Evolutionary conservation across 148 eudicot genomes (phyloP).

Genomic region (Diospyros lotus): DNA sequence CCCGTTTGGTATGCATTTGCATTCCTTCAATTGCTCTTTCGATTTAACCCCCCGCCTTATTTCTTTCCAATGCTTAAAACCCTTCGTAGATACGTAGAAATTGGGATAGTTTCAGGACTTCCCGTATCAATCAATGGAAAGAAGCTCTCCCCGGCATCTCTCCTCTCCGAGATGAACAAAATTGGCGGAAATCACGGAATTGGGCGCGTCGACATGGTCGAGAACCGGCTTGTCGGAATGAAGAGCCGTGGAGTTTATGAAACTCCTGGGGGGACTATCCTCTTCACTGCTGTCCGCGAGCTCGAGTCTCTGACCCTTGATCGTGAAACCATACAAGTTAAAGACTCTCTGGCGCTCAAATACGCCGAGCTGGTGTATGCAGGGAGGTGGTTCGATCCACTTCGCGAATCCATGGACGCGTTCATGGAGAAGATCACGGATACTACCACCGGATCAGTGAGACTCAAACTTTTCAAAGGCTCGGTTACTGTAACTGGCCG

Average conservation of each 20-base stretch:
- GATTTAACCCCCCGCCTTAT: not conserved
- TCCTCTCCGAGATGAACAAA: conserved; percentile 65
- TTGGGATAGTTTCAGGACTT: conserved; percentile 66
- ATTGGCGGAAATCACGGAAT: conserved; percentile 75
- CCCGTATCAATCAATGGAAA: conserved; percentile 79
- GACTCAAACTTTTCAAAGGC: conserved; percentile 74
- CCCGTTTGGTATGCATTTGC: not conserved
- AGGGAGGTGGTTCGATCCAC: conserved; percentile 83
- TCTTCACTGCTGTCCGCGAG: conserved; percentile 56
- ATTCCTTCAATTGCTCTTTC: not conserved
- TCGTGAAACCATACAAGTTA: conserved; percentile 64
- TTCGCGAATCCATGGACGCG: conserved; percentile 73
- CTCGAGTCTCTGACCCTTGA: conserved; percentile 85
- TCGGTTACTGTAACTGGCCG: conserved; percentile 53
- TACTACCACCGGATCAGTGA: conserved; percentile 80
- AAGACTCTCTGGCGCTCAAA: conserved; percentile 66
- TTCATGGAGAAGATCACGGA: conserved; percentile 71
- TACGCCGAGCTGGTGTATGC: conserved; percentile 87
- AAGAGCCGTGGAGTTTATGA: conserved; percentile 88
- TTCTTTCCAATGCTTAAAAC: not conserved
- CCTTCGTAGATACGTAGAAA: conserved; percentile 56
- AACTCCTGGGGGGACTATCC: conserved; percentile 89
- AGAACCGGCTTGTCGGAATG: conserved; percentile 91
- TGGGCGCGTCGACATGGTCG: conserved; percentile 87
- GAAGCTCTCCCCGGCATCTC: conserved; percentile 78